These are phyloP conservation scores for Leccinum olivaceopallidum DNA, from an alignment of 768 basidiomycete species.

Conservation along the genomic window DNA sequence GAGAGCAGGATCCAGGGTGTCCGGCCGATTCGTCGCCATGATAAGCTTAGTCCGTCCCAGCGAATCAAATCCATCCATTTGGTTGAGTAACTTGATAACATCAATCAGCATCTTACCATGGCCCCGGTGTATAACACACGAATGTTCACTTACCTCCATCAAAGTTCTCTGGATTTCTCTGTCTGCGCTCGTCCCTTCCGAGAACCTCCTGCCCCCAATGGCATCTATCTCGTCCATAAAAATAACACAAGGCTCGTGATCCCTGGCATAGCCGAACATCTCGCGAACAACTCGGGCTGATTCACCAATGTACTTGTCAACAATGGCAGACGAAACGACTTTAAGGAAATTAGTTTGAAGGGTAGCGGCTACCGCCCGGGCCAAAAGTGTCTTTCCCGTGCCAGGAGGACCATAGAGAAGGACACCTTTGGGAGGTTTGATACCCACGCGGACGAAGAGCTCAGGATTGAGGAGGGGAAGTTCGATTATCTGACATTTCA, in stretches of 20 bases:
- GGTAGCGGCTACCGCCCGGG: constrained; percentile 94
- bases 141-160: constrained; percentile 72
- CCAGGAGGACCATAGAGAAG: constrained; percentile 96
- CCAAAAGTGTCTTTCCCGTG: constrained; percentile 94
- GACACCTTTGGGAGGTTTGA: constrained; percentile 95
- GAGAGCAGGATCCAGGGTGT: constrained; percentile 96
- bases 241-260: constrained; percentile 98
- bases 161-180: constrained; percentile 98
- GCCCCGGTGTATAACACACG: background rate
- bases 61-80: constrained; percentile 99
- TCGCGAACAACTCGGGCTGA: constrained; percentile 94
- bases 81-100: constrained; percentile 79
- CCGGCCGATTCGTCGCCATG: constrained; percentile 99
- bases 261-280: constrained; percentile 98
- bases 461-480: constrained; percentile 93
- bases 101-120: background rate
- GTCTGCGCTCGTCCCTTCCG: constrained; percentile 96
- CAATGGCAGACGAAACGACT: constrained; percentile 97
- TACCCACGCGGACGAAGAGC: constrained; percentile 92
- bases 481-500: constrained; percentile 76
- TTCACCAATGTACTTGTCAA: constrained; percentile 98
- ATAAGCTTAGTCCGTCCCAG: constrained; percentile 95
- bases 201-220: constrained; percentile 89
- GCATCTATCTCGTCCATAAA: constrained; percentile 99
- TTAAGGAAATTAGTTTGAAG: constrained; percentile 97